Percentiles rank a stretch among this genome's conserved stretches.
Evolutionary conservation across 441 rosid species (phyloP).

Genomic region (Pelargonium australe): DNA sequence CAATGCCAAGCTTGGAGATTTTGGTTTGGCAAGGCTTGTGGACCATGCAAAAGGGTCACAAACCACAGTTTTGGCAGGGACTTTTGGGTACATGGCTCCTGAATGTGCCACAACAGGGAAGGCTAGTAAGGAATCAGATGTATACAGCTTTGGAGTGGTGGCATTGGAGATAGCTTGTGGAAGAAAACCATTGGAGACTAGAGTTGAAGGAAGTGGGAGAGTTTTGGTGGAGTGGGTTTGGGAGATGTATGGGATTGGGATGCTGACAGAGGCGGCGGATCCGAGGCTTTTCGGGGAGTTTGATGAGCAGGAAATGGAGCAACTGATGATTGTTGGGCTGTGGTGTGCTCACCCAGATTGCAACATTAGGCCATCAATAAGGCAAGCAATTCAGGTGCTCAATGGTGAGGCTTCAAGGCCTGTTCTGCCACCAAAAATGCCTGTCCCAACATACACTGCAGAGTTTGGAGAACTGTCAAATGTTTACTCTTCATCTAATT

Average conservation of each 20-base stretch:
- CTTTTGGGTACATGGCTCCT: neutral
- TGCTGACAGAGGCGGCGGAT: no score
- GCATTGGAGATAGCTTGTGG: no score
- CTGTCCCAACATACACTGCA: no score
- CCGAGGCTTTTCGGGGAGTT: neutral
- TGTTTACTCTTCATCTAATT: no score
- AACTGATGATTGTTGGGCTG: slow-evolving; percentile 17
- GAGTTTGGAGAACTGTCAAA: no score
- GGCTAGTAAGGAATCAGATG: neutral
- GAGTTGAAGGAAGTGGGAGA: no score
- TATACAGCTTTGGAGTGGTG: neutral
- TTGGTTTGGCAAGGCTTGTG: neutral
- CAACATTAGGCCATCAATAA: slow-evolving; percentile 17
- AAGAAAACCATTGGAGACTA: no score
- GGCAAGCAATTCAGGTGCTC: slow-evolving; percentile 27
- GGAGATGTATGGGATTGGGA: no score
- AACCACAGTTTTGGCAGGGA: neutral
- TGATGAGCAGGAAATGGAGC: slow-evolving; percentile 22
- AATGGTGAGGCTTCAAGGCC: slow-evolving; percentile 16
- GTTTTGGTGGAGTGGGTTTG: no score
- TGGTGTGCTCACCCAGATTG: slow-evolving; percentile 26
- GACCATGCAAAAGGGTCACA: neutral
- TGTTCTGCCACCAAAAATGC: no score
- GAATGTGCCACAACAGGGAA: neutral
- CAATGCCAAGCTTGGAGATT: neutral